Base-by-base conservation (phyloP, 2,329 filamentous ascomycete species). In the Chrysosporium queenslandicum region DNA sequence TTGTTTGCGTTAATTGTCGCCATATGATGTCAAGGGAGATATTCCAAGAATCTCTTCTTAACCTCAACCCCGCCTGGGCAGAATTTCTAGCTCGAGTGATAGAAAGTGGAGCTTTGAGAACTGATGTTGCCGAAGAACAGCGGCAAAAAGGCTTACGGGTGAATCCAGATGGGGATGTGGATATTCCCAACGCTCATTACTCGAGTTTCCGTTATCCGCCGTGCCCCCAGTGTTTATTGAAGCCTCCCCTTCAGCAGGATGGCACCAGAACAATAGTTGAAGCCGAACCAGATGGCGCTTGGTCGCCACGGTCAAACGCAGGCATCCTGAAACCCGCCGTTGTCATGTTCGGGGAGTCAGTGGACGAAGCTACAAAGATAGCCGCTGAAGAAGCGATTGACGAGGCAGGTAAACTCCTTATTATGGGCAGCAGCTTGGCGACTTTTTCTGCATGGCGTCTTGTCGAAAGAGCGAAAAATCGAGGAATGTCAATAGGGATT, bases 391-490 rank as follows among this genome's bases (percentile, higher is more conserved):
- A 80, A 25, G 85, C 86, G 11, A 81, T 97, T 46, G 87, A 96
- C 62, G 77, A 77, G 25, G 86, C 88, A 1, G 82, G 81, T 4
- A 80, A 81, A 54, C 69, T 97, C 32, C 73, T 97, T 20, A 78
- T 97, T 7, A 68, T 97, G 14, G 92, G 90, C 3, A 96, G 87
- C 32, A 95, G 87, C 56, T 76, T 97, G 45, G 92, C 92, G 4
- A 97, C 92, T 0, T 97, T 94, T 67, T 95, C 89, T 9, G 92
- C 92, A 0, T 98, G 89, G 89, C 77, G 91, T 53, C 69, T 98
- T 51, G 88, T 86, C 1, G 91, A 89, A 71, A 75, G 83, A 54
- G 92, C 91, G 27, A 83, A 85, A 60, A 86, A 92, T 60, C 78
- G 82, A 57, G 82, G 82, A 0, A 91, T 94, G 80, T 83, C 88